Conservation (phyloP, 805 yeast genomes). For the Myxozyma sirexii region DNA sequence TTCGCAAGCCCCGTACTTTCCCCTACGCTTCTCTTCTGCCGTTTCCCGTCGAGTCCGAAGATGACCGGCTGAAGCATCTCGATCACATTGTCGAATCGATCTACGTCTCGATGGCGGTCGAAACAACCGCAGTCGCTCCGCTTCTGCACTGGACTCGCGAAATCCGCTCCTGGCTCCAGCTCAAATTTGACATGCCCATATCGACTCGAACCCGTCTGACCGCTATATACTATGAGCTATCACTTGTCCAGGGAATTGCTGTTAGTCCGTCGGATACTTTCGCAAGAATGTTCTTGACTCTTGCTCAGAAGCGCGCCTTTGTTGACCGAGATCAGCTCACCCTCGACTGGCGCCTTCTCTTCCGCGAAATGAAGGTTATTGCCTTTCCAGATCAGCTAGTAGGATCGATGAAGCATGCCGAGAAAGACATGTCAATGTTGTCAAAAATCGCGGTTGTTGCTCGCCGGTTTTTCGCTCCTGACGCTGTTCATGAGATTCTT, state of each 20-base stretch:
- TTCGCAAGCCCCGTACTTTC: conserved; percentile 43
- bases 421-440: conserved; percentile 13
- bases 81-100: conserved; percentile 79
- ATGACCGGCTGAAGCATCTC: conserved; percentile 71
- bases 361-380: conserved; percentile 42
- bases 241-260: conserved; percentile 70
- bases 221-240: conserved; percentile 68
- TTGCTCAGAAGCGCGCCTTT: conserved; percentile 55
- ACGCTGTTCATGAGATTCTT: conserved; percentile 29
- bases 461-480: conserved; percentile 36
- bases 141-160: conserved; percentile 88
- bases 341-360: conserved; percentile 57
- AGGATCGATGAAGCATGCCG: background rate
- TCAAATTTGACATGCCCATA: conserved; percentile 80
- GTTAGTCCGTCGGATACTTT: conserved; percentile 61
- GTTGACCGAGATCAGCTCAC: conserved; percentile 48
- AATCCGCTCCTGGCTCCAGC: conserved; percentile 71
- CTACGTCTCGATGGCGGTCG: conserved; percentile 72
- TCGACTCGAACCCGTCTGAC: conserved; percentile 62
- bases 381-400: conserved; percentile 25
- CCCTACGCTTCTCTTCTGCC: conserved; percentile 60
- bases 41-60: conserved; percentile 67
- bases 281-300: conserved; percentile 59
- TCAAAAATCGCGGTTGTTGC: conserved; percentile 33
- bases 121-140: conserved; percentile 72